Percentiles rank a stretch among this genome's conserved stretches.
These are phyloP conservation scores for Colletotrichum orchidophilum DNA, from an alignment of 2,329 filamentous ascomycete genomes.

Conservation along the genomic window DNA sequence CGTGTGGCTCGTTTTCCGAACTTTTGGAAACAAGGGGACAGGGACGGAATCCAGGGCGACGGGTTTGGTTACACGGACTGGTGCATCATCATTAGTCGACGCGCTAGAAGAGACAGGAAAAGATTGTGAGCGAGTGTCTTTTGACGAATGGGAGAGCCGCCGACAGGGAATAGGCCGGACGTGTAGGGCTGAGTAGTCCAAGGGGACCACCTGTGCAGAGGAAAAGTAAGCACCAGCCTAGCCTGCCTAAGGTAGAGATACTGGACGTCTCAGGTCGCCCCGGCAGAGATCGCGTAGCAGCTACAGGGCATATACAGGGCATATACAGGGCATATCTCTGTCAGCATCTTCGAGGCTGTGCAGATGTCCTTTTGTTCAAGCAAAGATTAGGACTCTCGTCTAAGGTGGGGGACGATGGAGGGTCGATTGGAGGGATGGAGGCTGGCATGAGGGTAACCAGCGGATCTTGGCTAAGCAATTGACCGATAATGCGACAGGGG, in stretches of 20 bases:
- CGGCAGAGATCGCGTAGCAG: slow-evolving; percentile 18
- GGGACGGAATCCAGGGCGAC: slow-evolving; percentile 24
- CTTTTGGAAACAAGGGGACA: neutral
- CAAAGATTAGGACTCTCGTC: neutral
- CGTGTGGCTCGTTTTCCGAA: slow-evolving; percentile 26
- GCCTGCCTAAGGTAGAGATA: slow-evolving; percentile 13
- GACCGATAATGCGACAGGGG: slow-evolving; percentile 5
- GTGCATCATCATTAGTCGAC: slow-evolving; percentile 8
- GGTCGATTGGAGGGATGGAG: neutral
- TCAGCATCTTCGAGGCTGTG: slow-evolving; percentile 28
- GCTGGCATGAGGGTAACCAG: slow-evolving; percentile 3
- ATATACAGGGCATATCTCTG: slow-evolving; percentile 13
- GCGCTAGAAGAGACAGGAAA: slow-evolving; percentile 25
- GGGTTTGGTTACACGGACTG: slow-evolving; percentile 20
- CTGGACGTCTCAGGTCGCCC: slow-evolving; percentile 30
- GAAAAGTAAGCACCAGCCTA: slow-evolving; percentile 28
- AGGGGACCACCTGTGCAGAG: slow-evolving; percentile 6
- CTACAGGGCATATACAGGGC: slow-evolving; percentile 5
- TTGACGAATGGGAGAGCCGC: slow-evolving; percentile 11
- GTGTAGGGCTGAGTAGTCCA: slow-evolving; percentile 27
- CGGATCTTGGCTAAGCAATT: neutral
- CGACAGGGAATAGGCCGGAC: slow-evolving; percentile 8
- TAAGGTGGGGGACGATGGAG: slow-evolving; percentile 1
- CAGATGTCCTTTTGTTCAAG: slow-evolving; percentile 3
- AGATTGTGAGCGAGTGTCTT: neutral